phyloP scores from a whole-genome alignment of 495 filamentous ascomycete genomes.

The Trichoderma gamsii region DNA sequence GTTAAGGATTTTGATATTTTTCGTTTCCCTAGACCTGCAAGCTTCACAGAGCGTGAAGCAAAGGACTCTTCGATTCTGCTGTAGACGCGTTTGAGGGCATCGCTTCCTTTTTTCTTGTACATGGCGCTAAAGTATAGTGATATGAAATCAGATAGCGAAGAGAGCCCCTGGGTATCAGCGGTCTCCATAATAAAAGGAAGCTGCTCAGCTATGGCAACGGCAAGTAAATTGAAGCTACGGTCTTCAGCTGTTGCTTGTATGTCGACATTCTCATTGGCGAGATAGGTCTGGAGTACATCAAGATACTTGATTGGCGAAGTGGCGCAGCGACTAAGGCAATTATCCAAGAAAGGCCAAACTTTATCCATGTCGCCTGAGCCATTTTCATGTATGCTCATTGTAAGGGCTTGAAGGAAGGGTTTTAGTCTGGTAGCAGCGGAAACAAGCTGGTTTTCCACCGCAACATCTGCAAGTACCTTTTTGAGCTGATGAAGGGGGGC shows the following conservation, averaged over 20 bases:
- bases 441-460: constrained; percentile 46
- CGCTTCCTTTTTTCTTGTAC: not conserved
- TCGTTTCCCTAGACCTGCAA: not conserved
- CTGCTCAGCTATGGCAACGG: constrained; percentile 66
- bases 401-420: constrained; percentile 48
- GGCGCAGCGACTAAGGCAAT: constrained; percentile 64
- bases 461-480: constrained; percentile 43
- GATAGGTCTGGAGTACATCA: constrained; percentile 34
- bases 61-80: constrained; percentile 2
- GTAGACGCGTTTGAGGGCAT: not conserved
- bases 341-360: constrained; percentile 67
- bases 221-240: constrained; percentile 42
- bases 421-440: constrained; percentile 41
- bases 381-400: constrained; percentile 19
- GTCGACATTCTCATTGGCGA: constrained; percentile 36
- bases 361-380: constrained; percentile 13
- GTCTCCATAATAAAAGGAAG: constrained; percentile 61
- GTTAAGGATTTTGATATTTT: not conserved
- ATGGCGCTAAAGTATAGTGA: constrained; percentile 42
- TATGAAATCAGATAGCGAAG: constrained; percentile 50
- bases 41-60: not conserved
- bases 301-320: constrained; percentile 72
- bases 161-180: constrained; percentile 31
- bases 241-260: constrained; percentile 19
- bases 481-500: constrained; percentile 39